Evolutionary conservation across 1,139 yeast genomes (phyloP).

Genomic region (Blastobotrys petasosporus): DNA sequence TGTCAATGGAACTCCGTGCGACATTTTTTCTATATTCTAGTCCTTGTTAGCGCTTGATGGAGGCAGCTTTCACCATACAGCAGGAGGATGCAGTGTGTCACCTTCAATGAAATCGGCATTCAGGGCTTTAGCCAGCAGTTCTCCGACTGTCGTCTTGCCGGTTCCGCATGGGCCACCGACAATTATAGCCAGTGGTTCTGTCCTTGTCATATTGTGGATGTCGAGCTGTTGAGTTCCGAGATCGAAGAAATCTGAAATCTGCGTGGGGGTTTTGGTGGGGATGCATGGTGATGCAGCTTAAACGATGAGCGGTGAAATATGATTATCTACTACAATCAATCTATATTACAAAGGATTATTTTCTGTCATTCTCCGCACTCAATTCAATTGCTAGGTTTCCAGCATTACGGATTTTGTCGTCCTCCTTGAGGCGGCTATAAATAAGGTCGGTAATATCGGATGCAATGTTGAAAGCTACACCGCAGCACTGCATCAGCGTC

Average conservation of each 20-base stretch:
- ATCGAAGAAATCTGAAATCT: background rate
- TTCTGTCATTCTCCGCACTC: slow-evolving; percentile 32
- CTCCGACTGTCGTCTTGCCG: slow-evolving; percentile 79
- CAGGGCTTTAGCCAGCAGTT: slow-evolving; percentile 41
- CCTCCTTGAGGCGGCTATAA: slow-evolving; percentile 49
- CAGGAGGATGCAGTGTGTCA: slow-evolving; percentile 68
- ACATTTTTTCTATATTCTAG: slow-evolving; percentile 73
- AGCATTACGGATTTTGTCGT: slow-evolving; percentile 38
- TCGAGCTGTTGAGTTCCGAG: too few species aligned
- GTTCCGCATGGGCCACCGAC: slow-evolving; percentile 96
- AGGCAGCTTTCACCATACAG: slow-evolving; percentile 22
- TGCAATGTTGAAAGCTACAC: slow-evolving; percentile 59
- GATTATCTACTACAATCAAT: background rate
- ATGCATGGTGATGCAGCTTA: too few species aligned
- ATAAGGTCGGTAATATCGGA: slow-evolving; percentile 61
- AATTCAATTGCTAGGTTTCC: slow-evolving; percentile 31
- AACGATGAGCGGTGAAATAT: background rate
- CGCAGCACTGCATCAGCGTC: slow-evolving; percentile 61
- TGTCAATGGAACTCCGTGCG: slow-evolving; percentile 65
- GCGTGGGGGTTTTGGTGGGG: too few species aligned
- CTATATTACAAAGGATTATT: slow-evolving; percentile 5
- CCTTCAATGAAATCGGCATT: slow-evolving; percentile 72
- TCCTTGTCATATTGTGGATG: too few species aligned
- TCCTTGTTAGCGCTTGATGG: background rate
- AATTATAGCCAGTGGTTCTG: slow-evolving; percentile 31